Evolutionary conservation across 2,329 filamentous ascomycete genomes (phyloP).

Genomic region (Hortaea werneckii): DNA sequence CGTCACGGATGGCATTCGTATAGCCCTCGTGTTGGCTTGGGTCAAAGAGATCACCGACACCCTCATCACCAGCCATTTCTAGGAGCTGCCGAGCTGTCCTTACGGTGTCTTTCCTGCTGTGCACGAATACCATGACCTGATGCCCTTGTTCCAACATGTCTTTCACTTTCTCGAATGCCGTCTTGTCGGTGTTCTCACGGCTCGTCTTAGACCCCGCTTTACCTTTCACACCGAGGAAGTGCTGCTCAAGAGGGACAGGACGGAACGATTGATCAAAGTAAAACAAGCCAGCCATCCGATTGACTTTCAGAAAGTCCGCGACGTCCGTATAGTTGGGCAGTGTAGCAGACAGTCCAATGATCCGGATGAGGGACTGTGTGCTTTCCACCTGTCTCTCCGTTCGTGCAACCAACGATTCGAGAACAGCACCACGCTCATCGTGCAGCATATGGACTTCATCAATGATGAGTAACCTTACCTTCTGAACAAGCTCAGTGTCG

Average conservation of each 20-base stretch:
- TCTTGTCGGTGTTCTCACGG: conserved; percentile 77
- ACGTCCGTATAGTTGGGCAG: conserved; percentile 95
- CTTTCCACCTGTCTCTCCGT: conserved; percentile 96
- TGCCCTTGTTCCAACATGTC: conserved; percentile 89
- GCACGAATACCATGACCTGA: conserved; percentile 98
- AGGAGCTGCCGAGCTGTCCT: conserved; percentile 76
- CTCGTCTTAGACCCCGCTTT: conserved; percentile 73
- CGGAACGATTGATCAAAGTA: conserved; percentile 96
- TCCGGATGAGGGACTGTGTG: conserved; percentile 92
- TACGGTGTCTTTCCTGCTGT: conserved; percentile 89
- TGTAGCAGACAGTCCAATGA: conserved; percentile 89
- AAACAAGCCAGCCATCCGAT: conserved; percentile 83
- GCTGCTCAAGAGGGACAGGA: conserved; percentile 90
- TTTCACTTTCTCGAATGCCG: conserved; percentile 86
- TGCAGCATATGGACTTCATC: conserved; percentile 99
- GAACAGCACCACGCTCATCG: conserved; percentile 88
- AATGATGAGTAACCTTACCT: conserved; percentile 90
- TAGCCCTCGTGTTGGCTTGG: conserved; percentile 69
- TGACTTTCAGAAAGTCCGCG: conserved; percentile 92
- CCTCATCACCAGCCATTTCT: conserved; percentile 75
- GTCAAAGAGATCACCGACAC: conserved; percentile 73
- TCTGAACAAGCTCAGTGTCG: conserved; percentile 94
- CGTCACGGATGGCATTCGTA: conserved; percentile 67
- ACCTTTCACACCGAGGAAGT: conserved; percentile 92
- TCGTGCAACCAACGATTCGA: conserved; percentile 89